Evolutionary conservation across 805 yeast species (phyloP), one percentile per base, ranked within the genome.

Genomic region (Jamesozyma rosinii): DNA sequence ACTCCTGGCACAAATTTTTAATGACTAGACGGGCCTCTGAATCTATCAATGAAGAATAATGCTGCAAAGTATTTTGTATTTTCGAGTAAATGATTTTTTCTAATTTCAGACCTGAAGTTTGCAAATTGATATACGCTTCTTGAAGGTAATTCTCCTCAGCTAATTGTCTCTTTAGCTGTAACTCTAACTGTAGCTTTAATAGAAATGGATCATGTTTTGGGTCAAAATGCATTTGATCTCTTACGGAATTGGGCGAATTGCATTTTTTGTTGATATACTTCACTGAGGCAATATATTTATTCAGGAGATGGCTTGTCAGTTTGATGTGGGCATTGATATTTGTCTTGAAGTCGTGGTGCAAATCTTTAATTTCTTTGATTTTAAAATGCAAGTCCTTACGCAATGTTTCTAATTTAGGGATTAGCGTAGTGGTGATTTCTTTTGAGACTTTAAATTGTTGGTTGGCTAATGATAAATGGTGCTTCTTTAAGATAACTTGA

Each of bases 311-410:
- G 5, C 85, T 85, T 2, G 85, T 79, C 41, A 72, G 68, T 43
- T 81, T 77, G 30, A 81, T 72, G 50, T 81, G 86, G 46, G 67
- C 71, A 44, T 71, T 74, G 44, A 81, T 67, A 50, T 75, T 75
- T 38, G 75, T 74, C 49, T 77, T 79, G 63, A 79, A 81, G 58
- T 81, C 86, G 2, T 65, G 61, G 50, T 76, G 80, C 38, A 81
- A 59, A 43, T 81, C 78, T 59, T 79, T 81, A 52, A 86, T 86
- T 59, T 86, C 95, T 59, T 81, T 82, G 46, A 87, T 83, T 55
- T 87, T 85, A 46, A 80, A 72, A 41, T 77, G 66, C 49, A 88
- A 67, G 63, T 87, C 96, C 48, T 81, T 75, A 36, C 77, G 70
- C 44, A 81, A 65, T 41, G 70, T 76, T 49, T 76, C 81, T 37